Evolutionary conservation across 202 grass and related monocot genomes (phyloP).

Genomic region (Hordeum pubiflorum): DNA sequence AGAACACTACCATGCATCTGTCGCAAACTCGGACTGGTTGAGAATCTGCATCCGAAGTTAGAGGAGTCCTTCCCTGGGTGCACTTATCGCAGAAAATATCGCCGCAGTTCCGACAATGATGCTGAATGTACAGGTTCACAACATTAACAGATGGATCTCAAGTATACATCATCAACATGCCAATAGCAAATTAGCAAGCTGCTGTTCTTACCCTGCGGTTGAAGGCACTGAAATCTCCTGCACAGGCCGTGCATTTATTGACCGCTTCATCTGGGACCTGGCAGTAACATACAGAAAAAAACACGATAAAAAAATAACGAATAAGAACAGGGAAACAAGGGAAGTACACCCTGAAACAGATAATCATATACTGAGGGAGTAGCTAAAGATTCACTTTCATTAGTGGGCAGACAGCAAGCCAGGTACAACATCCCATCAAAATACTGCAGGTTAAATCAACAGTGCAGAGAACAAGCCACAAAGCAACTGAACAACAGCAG

Average conservation of each 20-base stretch:
- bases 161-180: not conserved
- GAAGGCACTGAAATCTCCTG: slow-evolving; percentile 86
- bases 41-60: slow-evolving; percentile 66
- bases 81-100: slow-evolving; percentile 99
- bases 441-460: not conserved
- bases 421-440: not conserved
- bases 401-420: not conserved
- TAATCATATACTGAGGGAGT: not conserved
- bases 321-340: not conserved
- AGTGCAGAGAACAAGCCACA: not conserved
- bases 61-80: slow-evolving; percentile 76
- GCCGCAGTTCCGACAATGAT: slow-evolving; percentile 95
- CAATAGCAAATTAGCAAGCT: slow-evolving; percentile 6
- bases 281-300: slow-evolving; percentile 2
- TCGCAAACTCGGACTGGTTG: slow-evolving; percentile 88
- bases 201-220: slow-evolving; percentile 57
- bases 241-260: slow-evolving; percentile 68
- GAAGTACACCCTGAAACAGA: slow-evolving; percentile 5
- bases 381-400: not conserved
- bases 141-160: not conserved
- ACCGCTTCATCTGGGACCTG: slow-evolving; percentile 93
- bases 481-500: not conserved
- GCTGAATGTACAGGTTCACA: slow-evolving; percentile 48
- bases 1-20: slow-evolving; percentile 75
- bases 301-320: not conserved